Base-by-base conservation (phyloP, 2,329 filamentous ascomycete species). In the Didymella sp. region DNA sequence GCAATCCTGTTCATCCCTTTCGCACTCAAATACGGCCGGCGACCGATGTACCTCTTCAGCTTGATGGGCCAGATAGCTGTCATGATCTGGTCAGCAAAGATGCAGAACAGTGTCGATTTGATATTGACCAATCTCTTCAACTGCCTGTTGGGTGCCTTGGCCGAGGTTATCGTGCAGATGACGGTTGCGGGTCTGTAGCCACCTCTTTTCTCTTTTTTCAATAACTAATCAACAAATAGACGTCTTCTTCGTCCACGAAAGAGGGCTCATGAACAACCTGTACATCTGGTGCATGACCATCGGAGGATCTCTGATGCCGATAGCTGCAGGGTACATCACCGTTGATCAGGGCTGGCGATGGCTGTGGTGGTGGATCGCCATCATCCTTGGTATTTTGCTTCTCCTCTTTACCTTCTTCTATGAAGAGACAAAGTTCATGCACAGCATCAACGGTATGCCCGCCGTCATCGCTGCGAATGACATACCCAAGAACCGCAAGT, bases 191-290 rank as follows among this genome's bases (percentile, higher is more conserved):
- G 45, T 56, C 21, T 19, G 49, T 38, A n/a, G 3, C 19, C n/a
- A 11, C 9, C n/a, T 12, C 3, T 12, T 33, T 11, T 22, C 19
- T 8, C 17, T 17, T 9, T 27, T 9, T 50, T 2, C 31, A 45
- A 9, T n/a, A 12, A 21, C 45, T 56, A 12, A 56, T 19, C 7
- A 3, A 21, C 15, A 3, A 25, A 33, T 22, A 56, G 52, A 82
- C 59, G 50, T 83, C 40, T 82, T 79, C 66, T 82, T 82, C 55
- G 73, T 82, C 4, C 80, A 82, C 47, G 72, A 83, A 50, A 73
- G 78, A 19, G 81, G 77, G 0, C 67, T 73, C 2, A 79, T 80
- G 77, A 85, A 84, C 56, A 72, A 70, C 0, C 73, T 81, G 11
- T 84, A 81, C 25, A 41, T 72, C 56, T 68, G 80, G 53, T 78